Evolutionary conservation across 306 rosid genomes (phyloP).

Genomic region (Lathyrus sativus): DNA sequence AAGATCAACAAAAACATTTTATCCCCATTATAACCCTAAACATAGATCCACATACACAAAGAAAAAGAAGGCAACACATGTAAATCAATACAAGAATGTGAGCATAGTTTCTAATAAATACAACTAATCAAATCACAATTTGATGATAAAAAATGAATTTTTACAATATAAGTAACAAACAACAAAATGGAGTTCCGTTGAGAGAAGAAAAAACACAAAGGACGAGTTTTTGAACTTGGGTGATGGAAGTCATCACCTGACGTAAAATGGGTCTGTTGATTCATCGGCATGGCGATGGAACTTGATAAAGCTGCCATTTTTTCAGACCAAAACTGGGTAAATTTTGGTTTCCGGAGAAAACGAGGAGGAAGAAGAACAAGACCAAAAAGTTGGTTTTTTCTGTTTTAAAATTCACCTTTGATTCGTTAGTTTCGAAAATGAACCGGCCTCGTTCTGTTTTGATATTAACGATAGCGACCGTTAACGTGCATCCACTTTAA

Average conservation of each 20-base stretch:
- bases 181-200: not conserved
- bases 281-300: slow-evolving; percentile 33
- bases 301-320: slow-evolving; percentile 48
- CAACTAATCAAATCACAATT: not conserved
- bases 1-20: too few species aligned
- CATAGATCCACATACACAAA: not conserved
- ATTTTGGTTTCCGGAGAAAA: slow-evolving; percentile 27
- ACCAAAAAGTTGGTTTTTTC: not conserved
- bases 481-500: not conserved
- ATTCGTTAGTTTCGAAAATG: not conserved
- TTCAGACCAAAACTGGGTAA: not conserved
- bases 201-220: not conserved
- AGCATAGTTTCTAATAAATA: not conserved
- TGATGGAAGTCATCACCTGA: slow-evolving; percentile 31
- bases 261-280: slow-evolving; percentile 36
- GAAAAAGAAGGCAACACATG: not conserved
- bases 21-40: too few species aligned
- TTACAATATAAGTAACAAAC: not conserved
- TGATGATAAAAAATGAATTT: not conserved
- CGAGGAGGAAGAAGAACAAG: not conserved
- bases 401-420: slow-evolving; percentile 13
- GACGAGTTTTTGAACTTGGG: not conserved
- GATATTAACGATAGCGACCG: slow-evolving; percentile 9
- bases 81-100: not conserved
- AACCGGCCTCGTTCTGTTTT: too few species aligned